A percentile compares a stretch with the other conserved stretches of the same genome.
phyloP scores from a whole-genome alignment of 352 stramenopile genomes.

The Globisporangium cystogenes region DNA sequence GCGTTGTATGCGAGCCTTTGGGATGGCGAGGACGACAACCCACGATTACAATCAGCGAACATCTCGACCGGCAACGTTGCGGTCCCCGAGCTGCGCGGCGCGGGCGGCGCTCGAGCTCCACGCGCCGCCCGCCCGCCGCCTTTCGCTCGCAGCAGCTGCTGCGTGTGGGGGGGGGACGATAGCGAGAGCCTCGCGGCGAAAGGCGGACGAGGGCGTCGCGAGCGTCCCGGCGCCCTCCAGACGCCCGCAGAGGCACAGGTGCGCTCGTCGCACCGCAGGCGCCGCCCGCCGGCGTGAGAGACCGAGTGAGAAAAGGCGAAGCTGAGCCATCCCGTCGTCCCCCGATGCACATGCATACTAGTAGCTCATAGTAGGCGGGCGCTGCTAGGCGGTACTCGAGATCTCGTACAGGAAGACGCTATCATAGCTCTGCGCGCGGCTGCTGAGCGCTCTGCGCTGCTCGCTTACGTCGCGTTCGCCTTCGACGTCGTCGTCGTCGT shows the following conservation, averaged over 20 bases:
- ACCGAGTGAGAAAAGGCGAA: constrained; percentile 61
- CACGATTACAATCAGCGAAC: constrained; percentile 8
- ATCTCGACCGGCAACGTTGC: constrained; percentile 12
- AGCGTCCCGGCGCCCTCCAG: constrained; percentile 5
- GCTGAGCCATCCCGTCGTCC: constrained; percentile 38
- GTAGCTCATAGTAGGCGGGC: no score
- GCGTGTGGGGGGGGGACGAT: constrained; percentile 8
- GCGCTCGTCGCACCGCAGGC: neutral
- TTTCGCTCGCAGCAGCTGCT: neutral
- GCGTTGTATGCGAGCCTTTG: neutral
- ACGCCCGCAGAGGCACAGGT: constrained; percentile 9
- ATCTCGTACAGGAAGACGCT: constrained; percentile 66
- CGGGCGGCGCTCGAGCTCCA: constrained; percentile 1
- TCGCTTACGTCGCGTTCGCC: no score
- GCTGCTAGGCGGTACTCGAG: neutral
- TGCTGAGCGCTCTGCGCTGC: neutral
- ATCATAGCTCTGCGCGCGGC: constrained; percentile 17
- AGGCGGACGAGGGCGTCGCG: constrained; percentile 6
- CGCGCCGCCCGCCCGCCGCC: neutral
- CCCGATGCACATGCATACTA: neutral
- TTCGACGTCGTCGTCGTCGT: constrained; percentile 9
- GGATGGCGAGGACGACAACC: constrained; percentile 16
- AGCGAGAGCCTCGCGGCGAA: constrained; percentile 7
- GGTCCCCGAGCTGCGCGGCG: neutral
- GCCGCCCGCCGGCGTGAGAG: constrained; percentile 21